A percentile compares a stretch with the other conserved stretches of the same genome.
Conservation (phyloP, 495 filamentous ascomycete genomes). For the Glutinoglossum americanum region DNA sequence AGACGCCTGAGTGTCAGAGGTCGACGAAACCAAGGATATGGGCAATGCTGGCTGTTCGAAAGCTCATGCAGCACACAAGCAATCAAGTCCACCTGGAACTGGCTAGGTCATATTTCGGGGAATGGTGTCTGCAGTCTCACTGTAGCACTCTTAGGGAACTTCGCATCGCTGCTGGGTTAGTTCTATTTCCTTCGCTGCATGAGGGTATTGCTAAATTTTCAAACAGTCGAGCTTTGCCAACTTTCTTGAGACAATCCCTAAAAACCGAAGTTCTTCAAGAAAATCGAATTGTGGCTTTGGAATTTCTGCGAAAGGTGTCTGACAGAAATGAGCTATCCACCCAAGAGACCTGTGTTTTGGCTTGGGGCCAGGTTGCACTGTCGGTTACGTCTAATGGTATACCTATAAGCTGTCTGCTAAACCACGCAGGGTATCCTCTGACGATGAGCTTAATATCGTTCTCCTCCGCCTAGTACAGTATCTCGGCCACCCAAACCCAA, state of each 20-base stretch:
- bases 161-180: constrained; percentile 54
- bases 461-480: constrained; percentile 68
- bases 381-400: constrained; percentile 18
- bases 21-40: constrained; percentile 40
- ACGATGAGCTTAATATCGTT: constrained; percentile 68
- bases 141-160: constrained; percentile 70
- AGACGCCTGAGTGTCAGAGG: constrained; percentile 33
- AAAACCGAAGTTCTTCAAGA: constrained; percentile 25
- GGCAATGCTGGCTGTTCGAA: constrained; percentile 49
- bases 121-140: constrained; percentile 62
- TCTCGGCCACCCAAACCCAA: constrained; percentile 59
- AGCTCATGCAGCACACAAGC: constrained; percentile 40
- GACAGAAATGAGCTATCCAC: constrained; percentile 37
- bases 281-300: constrained; percentile 47
- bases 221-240: constrained; percentile 36
- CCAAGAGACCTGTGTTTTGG: constrained; percentile 68
- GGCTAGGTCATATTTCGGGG: constrained; percentile 38
- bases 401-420: constrained; percentile 5
- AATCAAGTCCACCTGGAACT: constrained; percentile 38
- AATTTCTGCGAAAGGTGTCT: constrained; percentile 46
- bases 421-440: constrained; percentile 30
- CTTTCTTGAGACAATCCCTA: constrained; percentile 36
- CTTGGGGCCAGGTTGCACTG: constrained; percentile 59
- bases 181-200: background rate
- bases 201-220: background rate